Base-by-base conservation (phyloP, 2,329 filamentous ascomycete species). In the Graphiopsis chlorocephala region DNA sequence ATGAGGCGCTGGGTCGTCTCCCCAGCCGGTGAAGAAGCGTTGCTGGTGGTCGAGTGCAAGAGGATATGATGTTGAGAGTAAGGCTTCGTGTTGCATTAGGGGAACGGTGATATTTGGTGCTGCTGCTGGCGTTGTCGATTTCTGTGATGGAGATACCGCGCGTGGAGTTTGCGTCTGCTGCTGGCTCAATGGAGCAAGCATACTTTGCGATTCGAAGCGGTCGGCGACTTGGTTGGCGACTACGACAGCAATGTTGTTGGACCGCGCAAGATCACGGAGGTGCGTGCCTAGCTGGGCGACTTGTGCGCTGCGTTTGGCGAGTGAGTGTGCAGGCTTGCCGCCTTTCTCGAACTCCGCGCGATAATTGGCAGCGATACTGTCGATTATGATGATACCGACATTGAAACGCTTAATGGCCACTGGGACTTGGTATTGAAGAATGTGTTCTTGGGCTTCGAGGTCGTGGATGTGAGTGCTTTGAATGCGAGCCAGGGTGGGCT, bases 161-260 rank as follows among this genome's bases (percentile, higher is more conserved):
- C 68, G 65, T 45, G 67, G 67, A 26, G 55, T 69, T 6, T 63
- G 56, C 1, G 52, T 33, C 10, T 28, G 50, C 28, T 68, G 66
- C 47, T 69, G 68, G 48, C 63, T 69, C 12, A 48, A 20, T 15
- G 52, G 56, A 31, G 53, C 48, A 26, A 59, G 57, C 28, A 66
- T 56, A 29, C 47, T 61, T 23, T 23, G 73, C 71, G 20, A 80
- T 20, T 65, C 79, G 68, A 99, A 96, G 4, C 93, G 89, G 78
- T 99, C 95, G 6, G 92, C 91, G 31, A 99, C 94, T 77, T 99
- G 95, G 75, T 99, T 99, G 5, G 94, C 91, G 3, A 97, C 90
- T 0, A 99, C 93, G 29, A 99, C 84, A 26, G 93, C 93, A 53
- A 97, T 82, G 68, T 89, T 84, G 72, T 96, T 82, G 48, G 84